Evolutionary conservation across 371 early-diverging fungal genomes (phyloP).

Genomic region (Sanchytrium tribonematis): DNA sequence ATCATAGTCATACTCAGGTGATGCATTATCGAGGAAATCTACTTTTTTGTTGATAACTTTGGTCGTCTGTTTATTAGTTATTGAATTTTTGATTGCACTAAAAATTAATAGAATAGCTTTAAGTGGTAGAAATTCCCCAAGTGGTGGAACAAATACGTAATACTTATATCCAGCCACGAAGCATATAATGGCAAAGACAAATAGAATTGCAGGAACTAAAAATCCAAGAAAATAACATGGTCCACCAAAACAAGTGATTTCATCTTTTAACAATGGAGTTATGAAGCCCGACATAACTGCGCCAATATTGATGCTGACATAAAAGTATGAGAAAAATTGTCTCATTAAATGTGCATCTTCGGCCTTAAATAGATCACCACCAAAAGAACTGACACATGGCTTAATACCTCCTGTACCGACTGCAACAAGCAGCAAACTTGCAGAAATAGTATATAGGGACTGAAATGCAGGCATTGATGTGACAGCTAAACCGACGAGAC

Average conservation of each 20-base stretch:
- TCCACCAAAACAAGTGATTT: no score
- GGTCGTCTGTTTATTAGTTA: no score
- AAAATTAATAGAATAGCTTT: no score
- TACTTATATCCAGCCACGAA: constrained; percentile 18
- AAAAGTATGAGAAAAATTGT: constrained; percentile 33
- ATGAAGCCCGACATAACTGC: no score
- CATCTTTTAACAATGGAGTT: no score
- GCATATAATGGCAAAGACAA: constrained; percentile 13
- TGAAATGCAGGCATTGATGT: constrained; percentile 26
- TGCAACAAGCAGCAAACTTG: constrained; percentile 39
- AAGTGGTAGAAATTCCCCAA: constrained; percentile 22
- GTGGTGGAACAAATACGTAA: constrained; percentile 26
- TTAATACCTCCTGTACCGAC: constrained; percentile 72
- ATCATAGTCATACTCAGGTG: constrained; percentile 12
- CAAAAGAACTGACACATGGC: constrained; percentile 34
- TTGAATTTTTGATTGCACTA: no score
- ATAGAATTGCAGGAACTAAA: constrained; percentile 13
- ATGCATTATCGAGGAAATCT: no score
- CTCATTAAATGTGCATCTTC: constrained; percentile 5
- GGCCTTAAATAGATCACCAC: constrained; percentile 32
- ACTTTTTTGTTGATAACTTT: no score
- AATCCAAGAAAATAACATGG: constrained; percentile 13
- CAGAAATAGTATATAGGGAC: constrained; percentile 22
- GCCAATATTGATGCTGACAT: constrained; percentile 54
- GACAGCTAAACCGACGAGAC: constrained; percentile 30